Evolutionary conservation across 352 stramenopile species (phyloP).

Genomic region (Pythium brassicae): DNA sequence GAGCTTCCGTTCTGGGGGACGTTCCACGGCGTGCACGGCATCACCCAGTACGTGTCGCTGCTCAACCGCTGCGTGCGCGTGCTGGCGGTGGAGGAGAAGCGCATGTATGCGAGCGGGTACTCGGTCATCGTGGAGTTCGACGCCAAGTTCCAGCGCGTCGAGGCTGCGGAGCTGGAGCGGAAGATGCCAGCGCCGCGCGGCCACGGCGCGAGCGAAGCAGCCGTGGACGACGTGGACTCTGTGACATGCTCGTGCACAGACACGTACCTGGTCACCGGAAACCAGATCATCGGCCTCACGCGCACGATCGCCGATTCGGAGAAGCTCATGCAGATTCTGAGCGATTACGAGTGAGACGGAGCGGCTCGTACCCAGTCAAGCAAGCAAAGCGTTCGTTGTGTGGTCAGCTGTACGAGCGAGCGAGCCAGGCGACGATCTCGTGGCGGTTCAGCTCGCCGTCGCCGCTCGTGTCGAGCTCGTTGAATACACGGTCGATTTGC

Average conservation of each 20-base stretch:
- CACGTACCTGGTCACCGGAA: conserved; percentile 68
- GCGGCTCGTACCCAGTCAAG: not conserved
- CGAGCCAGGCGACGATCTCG: conserved; percentile 61
- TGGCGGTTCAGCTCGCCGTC: conserved; percentile 54
- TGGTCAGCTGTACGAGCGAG: conserved; percentile 29
- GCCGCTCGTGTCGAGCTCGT: conserved; percentile 54
- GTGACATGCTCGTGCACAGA: conserved; percentile 73
- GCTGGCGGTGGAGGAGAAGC: conserved; percentile 52
- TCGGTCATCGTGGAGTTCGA: conserved; percentile 80
- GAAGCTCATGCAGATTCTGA: conserved; percentile 43
- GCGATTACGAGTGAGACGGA: conserved; percentile 9
- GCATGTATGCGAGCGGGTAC: conserved; percentile 62
- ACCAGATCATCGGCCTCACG: conserved; percentile 74
- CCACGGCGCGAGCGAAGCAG: not conserved
- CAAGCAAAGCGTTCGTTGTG: not conserved
- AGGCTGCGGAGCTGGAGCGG: conserved; percentile 15
- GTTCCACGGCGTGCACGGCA: conserved; percentile 54
- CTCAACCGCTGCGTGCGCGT: conserved; percentile 62
- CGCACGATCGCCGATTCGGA: conserved; percentile 76
- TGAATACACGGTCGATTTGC: conserved; percentile 54
- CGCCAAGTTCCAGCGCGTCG: conserved; percentile 45
- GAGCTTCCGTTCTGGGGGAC: conserved; percentile 80
- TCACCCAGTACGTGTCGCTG: conserved; percentile 70
- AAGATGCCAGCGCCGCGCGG: conserved; percentile 8
- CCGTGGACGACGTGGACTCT: conserved; percentile 11